Conservation (phyloP, 495 filamentous ascomycete genomes). For the Penicillium lagena region DNA sequence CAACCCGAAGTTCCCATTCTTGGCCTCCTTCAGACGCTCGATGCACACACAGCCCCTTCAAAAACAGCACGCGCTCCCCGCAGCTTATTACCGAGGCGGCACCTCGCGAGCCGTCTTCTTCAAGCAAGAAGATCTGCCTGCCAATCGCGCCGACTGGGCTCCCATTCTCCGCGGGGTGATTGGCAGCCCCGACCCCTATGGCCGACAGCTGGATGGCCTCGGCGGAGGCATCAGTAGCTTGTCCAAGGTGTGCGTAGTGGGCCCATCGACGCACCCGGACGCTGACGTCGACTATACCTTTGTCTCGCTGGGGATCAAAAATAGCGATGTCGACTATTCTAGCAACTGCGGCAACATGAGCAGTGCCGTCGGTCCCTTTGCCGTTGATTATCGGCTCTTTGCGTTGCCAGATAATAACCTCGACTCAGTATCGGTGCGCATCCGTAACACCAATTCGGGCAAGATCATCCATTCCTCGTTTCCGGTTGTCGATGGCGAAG, state of each 20-base stretch:
- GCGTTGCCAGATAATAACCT: background rate
- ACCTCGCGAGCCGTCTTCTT: conserved; percentile 67
- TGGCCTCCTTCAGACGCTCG: conserved; percentile 1
- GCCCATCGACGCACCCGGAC: conserved; percentile 34
- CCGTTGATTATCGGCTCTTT: conserved; percentile 49
- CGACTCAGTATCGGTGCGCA: conserved; percentile 28
- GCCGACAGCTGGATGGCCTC: conserved; percentile 65
- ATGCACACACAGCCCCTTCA: background rate
- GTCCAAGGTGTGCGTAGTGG: conserved; percentile 65
- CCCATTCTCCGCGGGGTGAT: conserved; percentile 55
- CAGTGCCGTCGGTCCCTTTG: conserved; percentile 59
- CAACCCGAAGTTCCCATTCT: background rate
- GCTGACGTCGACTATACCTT: conserved; percentile 71
- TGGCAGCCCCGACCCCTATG: conserved; percentile 62
- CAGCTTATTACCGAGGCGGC: conserved; percentile 67
- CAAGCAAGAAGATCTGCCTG: conserved; percentile 44
- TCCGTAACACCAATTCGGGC: conserved; percentile 49
- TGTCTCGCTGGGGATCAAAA: conserved; percentile 57
- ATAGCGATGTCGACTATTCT: conserved; percentile 52
- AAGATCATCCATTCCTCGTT: conserved; percentile 45
- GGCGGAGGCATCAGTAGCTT: conserved; percentile 65
- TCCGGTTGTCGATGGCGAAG: conserved; percentile 41
- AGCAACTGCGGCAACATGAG: conserved; percentile 75
- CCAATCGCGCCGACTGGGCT: conserved; percentile 41
- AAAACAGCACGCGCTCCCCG: conserved; percentile 43